A percentile compares a stretch with the other conserved stretches of the same genome.
These are phyloP conservation scores for Termitomyces sp. DNA, from an alignment of 768 basidiomycete species.

Conservation along the genomic window DNA sequence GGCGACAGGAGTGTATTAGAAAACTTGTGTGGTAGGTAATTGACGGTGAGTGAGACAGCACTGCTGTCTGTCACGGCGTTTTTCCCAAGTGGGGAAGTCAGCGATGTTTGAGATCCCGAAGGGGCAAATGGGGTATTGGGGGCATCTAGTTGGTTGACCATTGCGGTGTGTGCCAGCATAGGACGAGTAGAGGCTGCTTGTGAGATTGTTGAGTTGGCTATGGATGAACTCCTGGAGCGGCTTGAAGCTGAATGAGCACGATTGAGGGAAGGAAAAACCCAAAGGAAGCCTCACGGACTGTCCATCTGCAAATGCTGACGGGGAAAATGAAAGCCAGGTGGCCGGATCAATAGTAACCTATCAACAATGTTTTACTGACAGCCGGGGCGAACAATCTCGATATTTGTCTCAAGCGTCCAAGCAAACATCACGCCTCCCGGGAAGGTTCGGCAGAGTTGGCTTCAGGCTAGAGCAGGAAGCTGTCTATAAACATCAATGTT, in stretches of 20 bases:
- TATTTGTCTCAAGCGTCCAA: too few species aligned
- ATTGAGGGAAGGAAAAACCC: background rate
- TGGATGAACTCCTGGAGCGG: slow-evolving; percentile 16
- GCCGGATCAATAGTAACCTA: background rate
- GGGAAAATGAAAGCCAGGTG: background rate
- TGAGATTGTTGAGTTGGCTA: slow-evolving; percentile 17
- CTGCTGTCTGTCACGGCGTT: slow-evolving; percentile 9
- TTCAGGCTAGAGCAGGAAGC: too few species aligned
- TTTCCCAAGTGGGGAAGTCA: slow-evolving; percentile 8
- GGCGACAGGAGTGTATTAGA: slow-evolving; percentile 39
- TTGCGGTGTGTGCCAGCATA: slow-evolving; percentile 11
- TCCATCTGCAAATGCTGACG: slow-evolving; percentile 14
- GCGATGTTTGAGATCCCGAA: slow-evolving; percentile 8
- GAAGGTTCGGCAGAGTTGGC: too few species aligned
- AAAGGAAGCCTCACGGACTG: slow-evolving; percentile 12
- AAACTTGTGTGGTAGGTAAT: slow-evolving; percentile 74
- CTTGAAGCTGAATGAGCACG: slow-evolving; percentile 10
- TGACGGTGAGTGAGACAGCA: slow-evolving; percentile 43
- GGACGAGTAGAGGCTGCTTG: slow-evolving; percentile 16
- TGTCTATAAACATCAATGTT: too few species aligned
- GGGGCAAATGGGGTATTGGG: slow-evolving; percentile 14
- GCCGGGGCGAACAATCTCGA: too few species aligned
- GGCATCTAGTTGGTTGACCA: slow-evolving; percentile 13
- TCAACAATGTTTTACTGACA: background rate
- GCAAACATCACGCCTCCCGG: too few species aligned